Base-by-base conservation (phyloP, 2,329 filamentous ascomycete species). In the Elsinoe ampelina region DNA sequence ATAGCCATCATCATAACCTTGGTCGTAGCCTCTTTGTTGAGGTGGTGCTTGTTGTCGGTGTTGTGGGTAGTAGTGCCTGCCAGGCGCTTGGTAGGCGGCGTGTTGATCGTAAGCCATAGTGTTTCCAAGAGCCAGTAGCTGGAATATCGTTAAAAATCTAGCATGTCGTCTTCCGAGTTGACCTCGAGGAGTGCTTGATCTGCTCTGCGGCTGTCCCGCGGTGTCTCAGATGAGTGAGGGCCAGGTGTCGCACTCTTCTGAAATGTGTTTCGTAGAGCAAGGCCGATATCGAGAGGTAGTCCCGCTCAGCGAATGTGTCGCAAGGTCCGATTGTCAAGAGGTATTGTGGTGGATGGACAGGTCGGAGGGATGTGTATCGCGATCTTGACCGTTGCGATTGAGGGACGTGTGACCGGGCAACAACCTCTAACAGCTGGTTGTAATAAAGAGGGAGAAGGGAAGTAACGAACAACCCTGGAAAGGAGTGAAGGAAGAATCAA, bases 61-160 rank as follows among this genome's bases (percentile, higher is more conserved):
- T 43, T 69, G 66, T 43, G 68, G 61, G 58, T 69, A 65, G 58
- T 70, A 67, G 35, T 68, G 67, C 47, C 67, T 65, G 54, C 64
- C 64, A 55, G 64, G 69, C 57, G 65, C 63, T 57, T 68, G 69
- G 59, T 70, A 70, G 30, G 65, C 61, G 57, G 65, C 63, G 61
- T 70, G 63, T 54, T 68, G 67, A 60, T 72, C 70, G 63, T 73
- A 71, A 20, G 71, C 71, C 71, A 73, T 73, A 20, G 22, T 58
- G 57, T 41, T 30, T 17, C n/a, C 20, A 20, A 17, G 17, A 17
- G n/a, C n/a, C 22, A 41, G 26, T 30, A 30, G 26, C 26, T 30
- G 26, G 5, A 26, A 41, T 17, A 8, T 22, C 36, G 39, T 20
- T 13, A 26, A 45, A 12, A 54, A 34, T 42, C 11, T 39, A 50